phyloP scores from a whole-genome alignment of 768 basidiomycete species.

The Cyclocybe aegerita region DNA sequence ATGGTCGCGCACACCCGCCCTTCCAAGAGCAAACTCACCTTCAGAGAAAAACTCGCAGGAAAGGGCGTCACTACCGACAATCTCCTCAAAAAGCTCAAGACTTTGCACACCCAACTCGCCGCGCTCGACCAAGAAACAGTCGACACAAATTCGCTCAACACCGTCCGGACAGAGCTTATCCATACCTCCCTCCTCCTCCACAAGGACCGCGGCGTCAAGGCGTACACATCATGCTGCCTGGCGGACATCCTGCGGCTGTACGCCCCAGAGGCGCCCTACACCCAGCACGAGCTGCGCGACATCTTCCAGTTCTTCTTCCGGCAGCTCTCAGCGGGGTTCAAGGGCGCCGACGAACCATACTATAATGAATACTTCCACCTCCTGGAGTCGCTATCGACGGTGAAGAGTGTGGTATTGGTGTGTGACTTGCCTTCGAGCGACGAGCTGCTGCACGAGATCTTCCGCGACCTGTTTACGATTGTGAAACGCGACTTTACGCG shows the following conservation, averaged over 20 bases:
- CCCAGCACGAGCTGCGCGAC: constrained; percentile 82
- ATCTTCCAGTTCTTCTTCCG: constrained; percentile 97
- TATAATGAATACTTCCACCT: constrained; percentile 94
- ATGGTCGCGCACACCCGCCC: constrained; percentile 81
- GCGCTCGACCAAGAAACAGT: constrained; percentile 86
- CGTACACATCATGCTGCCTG: constrained; percentile 90
- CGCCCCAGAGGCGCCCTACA: constrained; percentile 97
- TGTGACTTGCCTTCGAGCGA: constrained; percentile 89
- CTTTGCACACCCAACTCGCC: constrained; percentile 73
- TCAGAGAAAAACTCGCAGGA: constrained; percentile 79
- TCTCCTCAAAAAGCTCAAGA: constrained; percentile 83
- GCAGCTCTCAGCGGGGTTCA: constrained; percentile 76
- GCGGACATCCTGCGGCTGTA: constrained; percentile 92
- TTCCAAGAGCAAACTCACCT: constrained; percentile 63
- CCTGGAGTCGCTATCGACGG: constrained; percentile 89
- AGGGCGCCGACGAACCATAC: constrained; percentile 76
- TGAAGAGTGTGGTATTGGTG: constrained; percentile 92
- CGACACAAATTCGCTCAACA: constrained; percentile 69
- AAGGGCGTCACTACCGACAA: constrained; percentile 80
- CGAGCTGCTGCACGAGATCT: constrained; percentile 79
- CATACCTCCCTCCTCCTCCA: constrained; percentile 80
- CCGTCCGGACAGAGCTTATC: constrained; percentile 78
- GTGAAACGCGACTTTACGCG: constrained; percentile 70
- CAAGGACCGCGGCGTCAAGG: constrained; percentile 95
- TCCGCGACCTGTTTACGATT: constrained; percentile 80